A percentile compares a stretch with the other conserved stretches of the same genome.
Conservation (phyloP, 78 protist genomes). For the Polysphondylium violaceum region DNA sequence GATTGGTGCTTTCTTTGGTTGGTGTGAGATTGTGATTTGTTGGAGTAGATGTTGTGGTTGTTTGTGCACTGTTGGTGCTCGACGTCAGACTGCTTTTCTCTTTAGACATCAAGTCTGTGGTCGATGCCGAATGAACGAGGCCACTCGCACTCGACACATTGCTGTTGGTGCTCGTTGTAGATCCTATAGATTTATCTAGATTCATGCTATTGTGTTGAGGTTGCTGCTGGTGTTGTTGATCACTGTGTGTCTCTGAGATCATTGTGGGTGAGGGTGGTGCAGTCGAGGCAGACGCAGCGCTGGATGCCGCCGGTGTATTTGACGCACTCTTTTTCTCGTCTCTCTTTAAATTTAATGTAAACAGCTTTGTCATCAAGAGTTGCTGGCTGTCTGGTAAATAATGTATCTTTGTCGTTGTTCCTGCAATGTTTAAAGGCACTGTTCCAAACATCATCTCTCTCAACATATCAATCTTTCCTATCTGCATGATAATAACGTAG, state of each 20-base stretch:
- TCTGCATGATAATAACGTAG: too few species aligned
- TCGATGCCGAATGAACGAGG: too few species aligned
- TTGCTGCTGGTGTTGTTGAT: not conserved
- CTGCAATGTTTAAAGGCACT: constrained; percentile 63
- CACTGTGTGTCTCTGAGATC: not conserved
- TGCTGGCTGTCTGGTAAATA: constrained; percentile 68
- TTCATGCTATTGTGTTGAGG: not conserved
- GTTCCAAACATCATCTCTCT: constrained; percentile 82
- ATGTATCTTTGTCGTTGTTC: constrained; percentile 75
- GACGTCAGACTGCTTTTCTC: not conserved
- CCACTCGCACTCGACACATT: too few species aligned
- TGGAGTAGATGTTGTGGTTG: not conserved
- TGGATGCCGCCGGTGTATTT: not conserved
- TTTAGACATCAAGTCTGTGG: too few species aligned
- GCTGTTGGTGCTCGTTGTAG: not conserved
- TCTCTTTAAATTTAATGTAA: constrained; percentile 48
- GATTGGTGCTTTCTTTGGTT: not conserved
- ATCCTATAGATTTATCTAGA: not conserved
- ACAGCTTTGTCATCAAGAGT: constrained; percentile 42
- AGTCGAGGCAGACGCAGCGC: not conserved
- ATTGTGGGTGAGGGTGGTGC: not conserved
- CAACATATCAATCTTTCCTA: constrained; percentile 64
- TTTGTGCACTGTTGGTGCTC: not conserved
- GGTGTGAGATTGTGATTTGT: constrained; percentile 12
- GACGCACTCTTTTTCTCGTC: constrained; percentile 12